Conservation (phyloP, 2,329 filamentous ascomycete species). For the Penicillium polonicum region DNA sequence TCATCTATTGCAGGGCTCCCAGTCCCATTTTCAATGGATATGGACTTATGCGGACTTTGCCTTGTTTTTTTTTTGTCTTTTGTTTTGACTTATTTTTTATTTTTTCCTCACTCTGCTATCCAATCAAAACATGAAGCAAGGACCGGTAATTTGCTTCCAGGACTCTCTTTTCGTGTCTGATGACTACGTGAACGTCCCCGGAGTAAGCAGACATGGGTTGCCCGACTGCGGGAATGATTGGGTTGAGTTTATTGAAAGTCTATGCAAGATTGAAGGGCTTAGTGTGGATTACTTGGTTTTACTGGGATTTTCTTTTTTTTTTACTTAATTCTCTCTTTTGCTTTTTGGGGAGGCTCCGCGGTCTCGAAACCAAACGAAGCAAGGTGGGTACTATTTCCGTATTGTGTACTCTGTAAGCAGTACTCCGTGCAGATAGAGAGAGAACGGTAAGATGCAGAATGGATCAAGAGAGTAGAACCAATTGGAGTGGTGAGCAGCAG, state of each 20-base stretch:
- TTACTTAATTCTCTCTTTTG: too few relatives aligned
- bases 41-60: background rate
- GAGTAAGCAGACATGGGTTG: background rate
- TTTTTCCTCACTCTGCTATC: background rate
- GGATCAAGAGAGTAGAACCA: background rate
- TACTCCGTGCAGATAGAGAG: background rate
- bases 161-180: background rate
- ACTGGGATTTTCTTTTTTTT: background rate
- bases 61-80: background rate
- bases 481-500: background rate
- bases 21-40: conserved; percentile 11
- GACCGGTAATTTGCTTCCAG: background rate
- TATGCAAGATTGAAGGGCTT: conserved; percentile 3
- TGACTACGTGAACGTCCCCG: background rate
- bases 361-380: conserved; percentile 7
- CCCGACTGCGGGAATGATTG: background rate
- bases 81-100: background rate
- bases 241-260: background rate
- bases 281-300: background rate
- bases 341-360: conserved; percentile 1
- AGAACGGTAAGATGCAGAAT: conserved; percentile 14
- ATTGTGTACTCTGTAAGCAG: background rate
- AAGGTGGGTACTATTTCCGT: background rate
- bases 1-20: conserved; percentile 16
- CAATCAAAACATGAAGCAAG: background rate